Evolutionary conservation across 2,329 filamentous ascomycete genomes (phyloP).

Genomic region (Sarocladium oryzae): DNA sequence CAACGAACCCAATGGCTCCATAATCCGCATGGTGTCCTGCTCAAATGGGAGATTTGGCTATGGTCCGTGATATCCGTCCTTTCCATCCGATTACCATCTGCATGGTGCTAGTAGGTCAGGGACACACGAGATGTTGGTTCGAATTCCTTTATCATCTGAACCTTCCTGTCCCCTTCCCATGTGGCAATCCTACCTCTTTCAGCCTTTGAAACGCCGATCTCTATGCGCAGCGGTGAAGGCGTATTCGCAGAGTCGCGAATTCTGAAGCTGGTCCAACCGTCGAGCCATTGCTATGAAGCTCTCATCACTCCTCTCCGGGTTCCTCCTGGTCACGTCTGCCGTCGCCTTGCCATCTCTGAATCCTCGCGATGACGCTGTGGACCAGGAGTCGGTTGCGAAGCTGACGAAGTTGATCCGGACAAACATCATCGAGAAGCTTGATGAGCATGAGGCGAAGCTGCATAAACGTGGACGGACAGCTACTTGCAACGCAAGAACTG

Average conservation of each 20-base stretch:
- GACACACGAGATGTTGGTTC: too few species aligned
- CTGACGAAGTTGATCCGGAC: slow-evolving; percentile 16
- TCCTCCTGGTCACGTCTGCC: background rate
- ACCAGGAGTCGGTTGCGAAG: slow-evolving; percentile 13
- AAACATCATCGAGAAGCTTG: slow-evolving; percentile 14
- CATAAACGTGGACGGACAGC: slow-evolving; percentile 16
- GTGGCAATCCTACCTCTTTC: background rate
- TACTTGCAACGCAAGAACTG: slow-evolving; percentile 18
- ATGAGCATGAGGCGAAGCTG: slow-evolving; percentile 15
- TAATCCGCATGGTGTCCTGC: background rate
- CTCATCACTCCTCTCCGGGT: background rate
- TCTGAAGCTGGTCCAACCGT: background rate
- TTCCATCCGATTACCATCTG: background rate
- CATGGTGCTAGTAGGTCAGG: too few species aligned
- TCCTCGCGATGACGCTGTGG: slow-evolving; percentile 7
- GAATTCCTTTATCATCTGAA: slow-evolving; percentile 4
- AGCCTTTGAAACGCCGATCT: slow-evolving; percentile 1
- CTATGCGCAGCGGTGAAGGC: background rate
- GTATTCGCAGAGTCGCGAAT: background rate
- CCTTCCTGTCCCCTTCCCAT: slow-evolving; percentile 1
- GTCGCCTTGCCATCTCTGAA: background rate
- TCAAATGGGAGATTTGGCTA: background rate
- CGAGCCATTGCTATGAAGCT: slow-evolving; percentile 2
- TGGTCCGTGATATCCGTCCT: background rate
- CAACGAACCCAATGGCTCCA: background rate